Evolutionary conservation across 345 rosid species (phyloP), one percentile per base, ranked within the genome.

Genomic region (Atalantia buxifolia): DNA sequence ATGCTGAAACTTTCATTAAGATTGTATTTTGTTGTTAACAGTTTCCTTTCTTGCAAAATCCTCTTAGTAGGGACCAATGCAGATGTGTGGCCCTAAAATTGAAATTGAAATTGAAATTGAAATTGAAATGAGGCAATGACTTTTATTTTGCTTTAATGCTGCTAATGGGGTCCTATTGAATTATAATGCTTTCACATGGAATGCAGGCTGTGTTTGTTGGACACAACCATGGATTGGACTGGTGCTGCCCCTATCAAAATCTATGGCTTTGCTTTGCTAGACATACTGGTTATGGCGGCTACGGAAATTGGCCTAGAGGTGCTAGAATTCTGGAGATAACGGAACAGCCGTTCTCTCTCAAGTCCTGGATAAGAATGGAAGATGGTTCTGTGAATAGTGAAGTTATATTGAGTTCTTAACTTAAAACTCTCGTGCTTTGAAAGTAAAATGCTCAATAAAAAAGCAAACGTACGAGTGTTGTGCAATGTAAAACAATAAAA

Each of bases 221-320:
- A 69, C 99, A 91, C 83, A 90, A 92, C 89, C 99, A 91, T 76
- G 98, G 99, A 82, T 69, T 96, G 71, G 98, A 96, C 84, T 91
- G 98, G 98, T 96, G 97, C 73, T 96, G 99, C 84, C 99, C 97
- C 30, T 76, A 88, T 80, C 67, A 69, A 71, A 88, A 86, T 70
- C 87, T 91, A 13, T 93, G 98, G 99, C 91, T 95, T 40, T 95
- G 99, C 91, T 95, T 83, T 85, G 98, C 99, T 1, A 87, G 98
- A 85, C 97, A 93, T 80, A 86, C 95, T 0, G 94, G 98, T 67
- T 87, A 90, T 53, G 98, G 97, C 56, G 98, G 98, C 10, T 92
- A 93, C 71, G 98, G 99, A 71, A 81, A 81, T 48, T 93, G 98
- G 97, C 7, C 89, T 0, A 89, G 97, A 88, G 98, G 99, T 57